Evolutionary conservation across 148 eudicot genomes (phyloP).

Genomic region (Arbutus unedo): DNA sequence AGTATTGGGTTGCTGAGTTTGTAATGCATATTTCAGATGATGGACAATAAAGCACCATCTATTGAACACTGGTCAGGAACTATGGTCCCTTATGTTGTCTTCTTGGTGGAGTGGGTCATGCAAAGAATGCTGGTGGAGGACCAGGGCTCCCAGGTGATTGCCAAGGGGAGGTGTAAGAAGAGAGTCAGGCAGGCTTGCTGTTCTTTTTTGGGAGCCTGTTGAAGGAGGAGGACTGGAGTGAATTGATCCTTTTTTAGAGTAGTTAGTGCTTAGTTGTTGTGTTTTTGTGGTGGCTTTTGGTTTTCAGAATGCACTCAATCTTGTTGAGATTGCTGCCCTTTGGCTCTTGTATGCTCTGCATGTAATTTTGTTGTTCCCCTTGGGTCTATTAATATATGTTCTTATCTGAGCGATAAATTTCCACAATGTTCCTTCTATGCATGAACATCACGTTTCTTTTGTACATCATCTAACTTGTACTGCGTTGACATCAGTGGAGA

Average conservation of each 20-base stretch:
- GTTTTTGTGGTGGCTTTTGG: neutral
- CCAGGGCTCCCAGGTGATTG: neutral
- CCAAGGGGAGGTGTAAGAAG: neutral
- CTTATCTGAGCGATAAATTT: neutral
- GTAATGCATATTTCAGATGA: neutral
- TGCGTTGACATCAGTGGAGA: constrained; percentile 70
- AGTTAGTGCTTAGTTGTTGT: neutral
- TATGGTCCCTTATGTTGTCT: neutral
- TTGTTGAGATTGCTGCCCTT: neutral
- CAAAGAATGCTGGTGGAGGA: neutral
- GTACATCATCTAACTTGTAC: constrained; percentile 15
- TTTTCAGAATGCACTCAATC: neutral
- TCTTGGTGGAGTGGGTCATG: neutral
- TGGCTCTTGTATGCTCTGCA: neutral
- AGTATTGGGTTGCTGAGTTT: neutral
- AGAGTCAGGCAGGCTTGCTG: neutral
- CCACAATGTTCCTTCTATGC: neutral
- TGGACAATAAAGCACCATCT: neutral
- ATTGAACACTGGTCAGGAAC: neutral
- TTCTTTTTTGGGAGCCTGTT: neutral
- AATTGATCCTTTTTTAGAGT: neutral
- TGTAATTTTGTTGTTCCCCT: neutral
- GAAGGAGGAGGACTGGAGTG: neutral
- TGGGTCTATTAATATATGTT: neutral
- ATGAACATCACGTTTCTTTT: neutral